Percentiles rank a stretch among this genome's conserved stretches.
Evolutionary conservation across 2,329 filamentous ascomycete genomes (phyloP).

Genomic region (Ceratocystis ficicola): DNA sequence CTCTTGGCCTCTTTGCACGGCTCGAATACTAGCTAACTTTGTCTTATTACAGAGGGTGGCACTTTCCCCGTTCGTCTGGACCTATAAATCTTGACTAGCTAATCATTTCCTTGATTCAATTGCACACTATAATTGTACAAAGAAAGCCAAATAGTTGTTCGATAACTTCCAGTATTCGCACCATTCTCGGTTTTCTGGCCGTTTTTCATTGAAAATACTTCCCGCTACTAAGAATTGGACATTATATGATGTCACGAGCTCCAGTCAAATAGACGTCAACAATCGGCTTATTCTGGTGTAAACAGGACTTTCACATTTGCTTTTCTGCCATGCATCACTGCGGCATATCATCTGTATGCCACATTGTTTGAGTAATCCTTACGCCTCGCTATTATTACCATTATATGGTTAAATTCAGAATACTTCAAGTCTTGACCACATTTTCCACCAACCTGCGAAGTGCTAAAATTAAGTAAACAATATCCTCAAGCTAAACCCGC

Average conservation of each 20-base stretch:
- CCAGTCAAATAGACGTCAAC: too few relatives aligned
- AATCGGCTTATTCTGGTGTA: too few relatives aligned
- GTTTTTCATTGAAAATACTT: background rate
- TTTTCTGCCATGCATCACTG: background rate
- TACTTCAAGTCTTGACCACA: background rate
- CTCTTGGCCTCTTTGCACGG: background rate
- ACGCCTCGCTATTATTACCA: background rate
- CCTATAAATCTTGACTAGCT: constrained; percentile 32
- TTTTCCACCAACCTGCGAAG: background rate
- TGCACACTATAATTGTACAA: constrained; percentile 5
- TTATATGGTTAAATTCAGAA: background rate
- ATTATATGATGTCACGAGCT: too few relatives aligned
- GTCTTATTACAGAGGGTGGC: constrained; percentile 44
- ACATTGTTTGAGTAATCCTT: background rate
- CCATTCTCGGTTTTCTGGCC: background rate
- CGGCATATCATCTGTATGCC: background rate
- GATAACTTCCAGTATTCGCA: background rate
- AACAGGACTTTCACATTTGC: too few relatives aligned
- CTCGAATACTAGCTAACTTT: constrained; percentile 26
- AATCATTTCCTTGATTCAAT: constrained; percentile 21
- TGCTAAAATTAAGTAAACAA: background rate
- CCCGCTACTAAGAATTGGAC: too few relatives aligned
- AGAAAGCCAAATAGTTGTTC: constrained; percentile 5
- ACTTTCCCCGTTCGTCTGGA: constrained; percentile 57
- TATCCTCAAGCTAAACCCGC: constrained; percentile 4